Evolutionary conservation across 257 asterid genomes (phyloP).

Genomic region (Anisodus tanguticus): DNA sequence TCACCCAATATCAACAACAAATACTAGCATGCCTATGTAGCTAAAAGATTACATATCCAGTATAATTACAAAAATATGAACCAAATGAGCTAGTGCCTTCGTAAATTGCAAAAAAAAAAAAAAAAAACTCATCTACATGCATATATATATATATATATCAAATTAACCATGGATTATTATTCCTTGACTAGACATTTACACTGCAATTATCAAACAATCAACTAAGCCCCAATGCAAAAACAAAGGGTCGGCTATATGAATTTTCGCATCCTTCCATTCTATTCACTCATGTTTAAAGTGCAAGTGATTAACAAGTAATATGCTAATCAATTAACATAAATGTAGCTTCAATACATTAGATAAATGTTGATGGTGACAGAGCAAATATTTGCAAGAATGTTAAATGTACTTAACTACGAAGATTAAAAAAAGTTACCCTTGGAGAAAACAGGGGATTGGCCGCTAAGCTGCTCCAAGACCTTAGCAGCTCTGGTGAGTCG

Average conservation of each 20-base stretch:
- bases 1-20: background rate
- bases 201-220: background rate
- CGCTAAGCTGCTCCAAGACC: slow-evolving; percentile 67
- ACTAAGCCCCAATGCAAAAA: background rate
- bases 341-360: background rate
- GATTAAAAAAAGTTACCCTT: slow-evolving; percentile 43
- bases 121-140: background rate
- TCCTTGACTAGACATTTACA: background rate
- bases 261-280: background rate
- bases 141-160: background rate
- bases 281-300: background rate
- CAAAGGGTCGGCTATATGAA: background rate
- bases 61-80: background rate
- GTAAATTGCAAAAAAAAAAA: background rate
- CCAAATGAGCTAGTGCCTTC: background rate
- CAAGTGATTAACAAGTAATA: background rate
- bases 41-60: background rate
- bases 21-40: background rate
- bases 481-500: slow-evolving; percentile 31
- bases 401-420: background rate
- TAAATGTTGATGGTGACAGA: background rate
- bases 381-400: background rate
- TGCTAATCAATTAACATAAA: background rate
- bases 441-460: slow-evolving; percentile 64
- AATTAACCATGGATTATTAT: background rate